phyloP scores from a whole-genome alignment of 2,329 filamentous ascomycete species.

The Trichoderma sp. region DNA sequence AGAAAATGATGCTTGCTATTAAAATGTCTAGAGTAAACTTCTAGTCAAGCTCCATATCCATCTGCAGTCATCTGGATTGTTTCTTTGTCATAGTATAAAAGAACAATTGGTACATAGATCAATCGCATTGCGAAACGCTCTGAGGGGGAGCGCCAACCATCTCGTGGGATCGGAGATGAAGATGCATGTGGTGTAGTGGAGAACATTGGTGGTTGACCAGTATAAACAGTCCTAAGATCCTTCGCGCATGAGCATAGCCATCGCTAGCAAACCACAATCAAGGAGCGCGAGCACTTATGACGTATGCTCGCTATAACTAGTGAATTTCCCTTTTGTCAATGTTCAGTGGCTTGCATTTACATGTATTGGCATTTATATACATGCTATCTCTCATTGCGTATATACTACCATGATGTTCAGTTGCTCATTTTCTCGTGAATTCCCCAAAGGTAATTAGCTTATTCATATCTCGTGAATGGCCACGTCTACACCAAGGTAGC shows the following conservation, averaged over 20 bases:
- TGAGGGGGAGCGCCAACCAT: not conserved
- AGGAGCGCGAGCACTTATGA: not conserved
- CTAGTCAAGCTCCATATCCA: not conserved
- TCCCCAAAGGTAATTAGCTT: not conserved
- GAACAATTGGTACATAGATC: not conserved
- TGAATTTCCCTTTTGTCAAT: not conserved
- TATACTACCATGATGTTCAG: not conserved
- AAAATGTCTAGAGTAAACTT: not conserved
- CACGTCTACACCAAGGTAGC: constrained; percentile 25
- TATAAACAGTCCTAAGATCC: not conserved
- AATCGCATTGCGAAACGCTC: not conserved
- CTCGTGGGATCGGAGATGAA: not conserved
- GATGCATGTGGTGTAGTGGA: not conserved
- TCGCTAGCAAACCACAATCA: not conserved
- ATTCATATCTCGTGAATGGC: not conserved
- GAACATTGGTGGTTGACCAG: not conserved
- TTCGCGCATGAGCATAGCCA: not conserved
- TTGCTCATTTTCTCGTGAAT: not conserved
- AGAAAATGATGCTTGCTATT: not conserved
- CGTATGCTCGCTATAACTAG: not conserved
- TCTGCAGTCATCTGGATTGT: not conserved
- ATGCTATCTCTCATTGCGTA: not conserved
- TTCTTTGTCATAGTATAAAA: not conserved
- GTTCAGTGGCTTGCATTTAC: not conserved
- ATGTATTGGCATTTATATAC: not conserved